Percentiles rank a stretch among this genome's conserved stretches.
These are phyloP conservation scores for Tolypocladium ophioglossoides DNA, from an alignment of 2,329 filamentous ascomycete genomes.

Conservation along the genomic window DNA sequence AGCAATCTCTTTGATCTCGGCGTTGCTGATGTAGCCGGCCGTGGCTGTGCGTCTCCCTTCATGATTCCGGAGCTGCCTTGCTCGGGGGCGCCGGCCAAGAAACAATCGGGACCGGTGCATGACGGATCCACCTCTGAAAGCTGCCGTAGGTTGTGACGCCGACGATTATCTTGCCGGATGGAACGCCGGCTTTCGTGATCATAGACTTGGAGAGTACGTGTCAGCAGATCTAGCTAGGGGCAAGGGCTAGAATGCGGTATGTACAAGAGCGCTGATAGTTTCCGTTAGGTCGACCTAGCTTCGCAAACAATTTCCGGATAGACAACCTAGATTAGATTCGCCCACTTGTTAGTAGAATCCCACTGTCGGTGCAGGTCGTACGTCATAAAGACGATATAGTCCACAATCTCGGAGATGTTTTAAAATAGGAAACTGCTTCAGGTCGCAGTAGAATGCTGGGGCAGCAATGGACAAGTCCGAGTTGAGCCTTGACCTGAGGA, in stretches of 20 bases:
- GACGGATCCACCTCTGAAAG: conserved; percentile 14
- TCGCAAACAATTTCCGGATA: conserved; percentile 21
- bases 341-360: conserved; percentile 17
- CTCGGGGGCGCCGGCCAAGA: conserved; percentile 7
- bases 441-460: too few relatives aligned
- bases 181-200: conserved; percentile 22
- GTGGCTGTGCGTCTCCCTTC: conserved; percentile 17
- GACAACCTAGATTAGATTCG: conserved; percentile 14
- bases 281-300: conserved; percentile 26
- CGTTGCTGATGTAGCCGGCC: conserved; percentile 18
- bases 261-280: conserved; percentile 16
- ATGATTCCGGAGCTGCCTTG: conserved; percentile 8
- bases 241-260: too few relatives aligned
- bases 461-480: not conserved
- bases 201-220: conserved; percentile 9
- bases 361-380: conserved; percentile 22
- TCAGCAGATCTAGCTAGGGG: too few relatives aligned
- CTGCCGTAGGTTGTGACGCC: conserved; percentile 20
- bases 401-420: too few relatives aligned
- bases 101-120: conserved; percentile 11
- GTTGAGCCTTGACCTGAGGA: too few relatives aligned
- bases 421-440: too few relatives aligned
- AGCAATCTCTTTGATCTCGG: conserved; percentile 18
- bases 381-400: too few relatives aligned
- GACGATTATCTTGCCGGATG: conserved; percentile 17